phyloP scores from a whole-genome alignment of 805 yeast genomes.

The Candida berthetii region DNA sequence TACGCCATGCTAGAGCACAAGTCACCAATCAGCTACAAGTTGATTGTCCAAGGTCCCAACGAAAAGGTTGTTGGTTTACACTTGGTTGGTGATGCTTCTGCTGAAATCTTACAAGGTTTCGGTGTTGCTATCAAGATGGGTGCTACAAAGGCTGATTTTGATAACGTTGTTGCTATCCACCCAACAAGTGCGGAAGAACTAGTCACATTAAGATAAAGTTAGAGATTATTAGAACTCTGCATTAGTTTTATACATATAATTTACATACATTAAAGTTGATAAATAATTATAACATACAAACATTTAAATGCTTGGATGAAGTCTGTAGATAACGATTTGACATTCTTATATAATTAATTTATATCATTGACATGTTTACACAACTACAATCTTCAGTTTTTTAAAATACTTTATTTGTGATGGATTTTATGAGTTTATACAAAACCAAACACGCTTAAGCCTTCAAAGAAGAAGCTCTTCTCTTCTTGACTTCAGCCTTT shows the following conservation, averaged over 20 bases:
- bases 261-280: too few relatives aligned
- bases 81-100: constrained; percentile 82
- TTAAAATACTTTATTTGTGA: not conserved
- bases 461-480: constrained; percentile 99
- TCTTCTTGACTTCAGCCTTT: constrained; percentile 97
- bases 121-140: constrained; percentile 99
- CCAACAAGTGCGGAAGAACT: constrained; percentile 98
- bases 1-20: constrained; percentile 78
- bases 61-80: constrained; percentile 97
- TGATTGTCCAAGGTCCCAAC: constrained; percentile 69
- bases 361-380: too few relatives aligned
- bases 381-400: not conserved
- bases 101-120: constrained; percentile 96
- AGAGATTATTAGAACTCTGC: not conserved
- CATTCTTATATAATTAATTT: too few relatives aligned
- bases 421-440: not conserved
- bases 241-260: too few relatives aligned
- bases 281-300: too few relatives aligned
- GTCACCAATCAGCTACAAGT: constrained; percentile 82
- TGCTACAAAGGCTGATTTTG: constrained; percentile 95
- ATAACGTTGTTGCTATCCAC: constrained; percentile 94
- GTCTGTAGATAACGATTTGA: too few relatives aligned
- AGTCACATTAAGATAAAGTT: constrained; percentile 51
- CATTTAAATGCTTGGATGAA: too few relatives aligned
- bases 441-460: constrained; percentile 38